Percentiles rank a stretch among this genome's conserved stretches.
Evolutionary conservation across 2,329 filamentous ascomycete genomes (phyloP).

Genomic region (Ascochyta viciae-villosae): DNA sequence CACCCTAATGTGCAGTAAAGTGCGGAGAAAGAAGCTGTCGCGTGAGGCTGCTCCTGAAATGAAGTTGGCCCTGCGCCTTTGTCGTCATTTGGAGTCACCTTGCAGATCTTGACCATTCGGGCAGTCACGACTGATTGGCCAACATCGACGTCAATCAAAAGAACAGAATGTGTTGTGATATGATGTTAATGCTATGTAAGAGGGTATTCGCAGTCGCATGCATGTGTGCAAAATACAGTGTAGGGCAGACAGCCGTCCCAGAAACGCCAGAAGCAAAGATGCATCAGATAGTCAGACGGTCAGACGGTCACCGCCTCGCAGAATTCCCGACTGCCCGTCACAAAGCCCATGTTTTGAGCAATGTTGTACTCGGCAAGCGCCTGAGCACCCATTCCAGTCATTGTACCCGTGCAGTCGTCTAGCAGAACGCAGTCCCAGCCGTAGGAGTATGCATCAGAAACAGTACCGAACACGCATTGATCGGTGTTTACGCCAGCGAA

Average conservation of each 20-base stretch:
- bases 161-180: neutral
- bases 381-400: slow-evolving; percentile 50
- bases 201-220: slow-evolving; percentile 22
- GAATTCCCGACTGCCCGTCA: slow-evolving; percentile 47
- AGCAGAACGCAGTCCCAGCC: slow-evolving; percentile 53
- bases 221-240: slow-evolving; percentile 4
- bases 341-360: slow-evolving; percentile 53
- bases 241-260: slow-evolving; percentile 3
- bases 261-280: slow-evolving; percentile 6
- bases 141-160: slow-evolving; percentile 4
- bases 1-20: neutral
- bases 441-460: slow-evolving; percentile 52
- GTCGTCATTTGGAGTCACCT: slow-evolving; percentile 39
- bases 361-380: slow-evolving; percentile 52
- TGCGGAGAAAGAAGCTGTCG: slow-evolving; percentile 17
- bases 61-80: slow-evolving; percentile 23
- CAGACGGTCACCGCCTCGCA: slow-evolving; percentile 25
- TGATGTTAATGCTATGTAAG: slow-evolving; percentile 8
- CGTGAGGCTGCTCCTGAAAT: slow-evolving; percentile 21
- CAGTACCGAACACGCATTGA: slow-evolving; percentile 52
- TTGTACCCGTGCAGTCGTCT: slow-evolving; percentile 52
- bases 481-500: slow-evolving; percentile 55
- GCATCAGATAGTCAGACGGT: neutral
- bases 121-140: slow-evolving; percentile 21
- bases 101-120: slow-evolving; percentile 29